phyloP scores from a whole-genome alignment of 1,284 basidiomycete genomes.

The Sutorius eximius region DNA sequence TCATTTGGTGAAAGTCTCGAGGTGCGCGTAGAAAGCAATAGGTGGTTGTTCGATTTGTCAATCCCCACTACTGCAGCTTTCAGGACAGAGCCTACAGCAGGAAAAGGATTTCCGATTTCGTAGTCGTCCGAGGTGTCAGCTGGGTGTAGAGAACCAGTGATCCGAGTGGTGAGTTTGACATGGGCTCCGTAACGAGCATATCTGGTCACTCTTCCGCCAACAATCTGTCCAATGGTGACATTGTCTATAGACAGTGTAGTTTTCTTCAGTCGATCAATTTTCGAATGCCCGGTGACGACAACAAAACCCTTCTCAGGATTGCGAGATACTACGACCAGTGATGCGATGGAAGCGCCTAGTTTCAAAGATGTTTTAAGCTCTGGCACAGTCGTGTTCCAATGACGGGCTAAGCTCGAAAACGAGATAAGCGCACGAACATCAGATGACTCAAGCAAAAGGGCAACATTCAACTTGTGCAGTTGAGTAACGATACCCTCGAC shows the following conservation, averaged over 20 bases:
- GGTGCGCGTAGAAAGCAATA: slow-evolving; percentile 77
- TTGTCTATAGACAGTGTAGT: slow-evolving; percentile 62
- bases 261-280: slow-evolving; percentile 49
- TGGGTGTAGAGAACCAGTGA: slow-evolving; percentile 76
- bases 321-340: slow-evolving; percentile 87
- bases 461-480: slow-evolving; percentile 82
- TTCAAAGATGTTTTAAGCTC: slow-evolving; percentile 71
- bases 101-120: slow-evolving; percentile 56
- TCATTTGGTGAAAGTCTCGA: slow-evolving; percentile 64
- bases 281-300: slow-evolving; percentile 77
- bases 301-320: slow-evolving; percentile 87
- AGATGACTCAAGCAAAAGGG: slow-evolving; percentile 71
- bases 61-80: slow-evolving; percentile 71
- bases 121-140: slow-evolving; percentile 86
- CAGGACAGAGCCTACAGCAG: slow-evolving; percentile 64
- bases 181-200: slow-evolving; percentile 69
- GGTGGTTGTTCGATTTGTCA: slow-evolving; percentile 58
- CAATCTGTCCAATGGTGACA: slow-evolving; percentile 67
- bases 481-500: slow-evolving; percentile 73
- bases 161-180: slow-evolving; percentile 68
- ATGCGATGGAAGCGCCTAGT: slow-evolving; percentile 71
- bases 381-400: slow-evolving; percentile 65
- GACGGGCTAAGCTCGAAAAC: slow-evolving; percentile 85
- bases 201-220: slow-evolving; percentile 76
- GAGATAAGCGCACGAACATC: slow-evolving; percentile 82